Evolutionary conservation across 2,329 filamentous ascomycete genomes (phyloP), one percentile per base, ranked within the genome.

Genomic region (Aspergillus pseudoterreus): DNA sequence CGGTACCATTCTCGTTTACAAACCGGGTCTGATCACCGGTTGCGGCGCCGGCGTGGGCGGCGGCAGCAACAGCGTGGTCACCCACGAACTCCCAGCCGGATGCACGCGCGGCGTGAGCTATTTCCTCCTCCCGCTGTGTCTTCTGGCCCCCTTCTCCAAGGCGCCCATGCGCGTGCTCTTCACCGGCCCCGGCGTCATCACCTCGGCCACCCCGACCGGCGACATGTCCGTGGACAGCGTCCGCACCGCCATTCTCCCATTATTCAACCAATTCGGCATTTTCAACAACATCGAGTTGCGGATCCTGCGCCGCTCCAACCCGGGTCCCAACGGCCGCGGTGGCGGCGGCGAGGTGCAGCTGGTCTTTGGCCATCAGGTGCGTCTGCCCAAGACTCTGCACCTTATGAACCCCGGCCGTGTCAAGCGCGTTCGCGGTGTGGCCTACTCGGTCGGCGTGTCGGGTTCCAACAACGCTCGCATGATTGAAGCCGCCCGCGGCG

Each of bases 191-290:
- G 94, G 94, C 45, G 92, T 96, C 50, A 95, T 99, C 60, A 97
- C 94, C 1, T 86, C 86, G 9, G 83, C 90, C 2, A 96, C 92
- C 3, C 82, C 88, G 57, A 81, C 81, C 0, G 91, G 92, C 53
- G 94, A 99, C 71, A 83, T 96, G 57, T 94, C 88, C 3, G 88
- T 94, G 61, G 94, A 99, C 71, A 92, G 88, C 9, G 92, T 99
- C 68, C 87, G 94, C 59, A 96, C 92, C 6, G 92, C 92, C 6
- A 86, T 97, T 45, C 80, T 99, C 15, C 94, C 94, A 3, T 78
- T 97, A 15, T 96, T 91, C 73, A 88, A 87, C 58, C 85, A 88
- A 60, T 97, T 97, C 69, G 94, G 92, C 45, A 95, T 99, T 57
- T 85, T 86, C 57, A 85, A 91, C 57, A 82, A 84, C 55, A 87